Base-by-base conservation (phyloP, 768 basidiomycete genomes). In the Hypholoma sublateritium region DNA sequence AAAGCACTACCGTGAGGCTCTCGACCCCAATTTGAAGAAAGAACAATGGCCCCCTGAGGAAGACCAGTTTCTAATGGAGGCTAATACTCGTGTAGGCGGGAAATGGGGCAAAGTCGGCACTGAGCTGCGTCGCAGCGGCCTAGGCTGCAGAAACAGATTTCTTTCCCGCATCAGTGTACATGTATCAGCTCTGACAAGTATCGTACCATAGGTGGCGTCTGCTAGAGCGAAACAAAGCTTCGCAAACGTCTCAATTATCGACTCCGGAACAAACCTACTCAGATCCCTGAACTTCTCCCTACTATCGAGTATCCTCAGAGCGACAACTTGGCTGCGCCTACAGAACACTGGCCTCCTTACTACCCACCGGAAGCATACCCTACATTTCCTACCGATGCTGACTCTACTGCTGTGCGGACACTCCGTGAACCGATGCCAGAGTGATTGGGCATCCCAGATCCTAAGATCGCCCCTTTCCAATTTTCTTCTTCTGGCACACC, bases 131-230 rank as follows among this genome's bases (percentile, higher is more conserved):
- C 85, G 92, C 24, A 88, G 89, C 62, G 85, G 89, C 34, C 70
- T 94, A 17, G 88, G 78, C 24, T 93, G 91, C 77, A 85, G 92
- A 66, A 94, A 93, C 71, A 86, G 91, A 89, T 91, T 58, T 60
- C 50, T 56, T n/a, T n/a, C 36, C 24, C 22, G 25, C 42, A 59
- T n/a, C 21, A 47, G 57, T 58, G 36, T n/a, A n/a, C n/a, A n/a
- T n/a, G n/a, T n/a, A n/a, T n/a, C n/a, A n/a, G n/a, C n/a, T n/a
- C n/a, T n/a, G n/a, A n/a, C n/a, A n/a, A n/a, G n/a, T n/a, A n/a
- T n/a, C n/a, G n/a, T n/a, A n/a, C n/a, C n/a, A 48, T 62, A 89
- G 88, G 72, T 88, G 84, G 84, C 77, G 89, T 48, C 77, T 89
- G 57, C 78, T 91, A 21, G 83, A 89, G 65, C 80, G 89, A 34